phyloP scores from a whole-genome alignment of 129 eudicot genomes.

The carrot (Daucus carota) region DH1_v3.0 NC_030382.2:39107501-39108000 shows the following conservation, averaged over 20 bases:
- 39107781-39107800: not conserved
- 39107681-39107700: not conserved
- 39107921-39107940: slow-evolving; percentile 71
- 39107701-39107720: not conserved
- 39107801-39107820: not conserved
- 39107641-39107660: not conserved
- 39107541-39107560: not conserved
- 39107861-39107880: slow-evolving; percentile 48
- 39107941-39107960: slow-evolving; percentile 30
- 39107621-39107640: not conserved
- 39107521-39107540: not conserved
- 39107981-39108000: slow-evolving; percentile 49
- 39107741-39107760: not conserved
- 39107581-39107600: not conserved
- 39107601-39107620: not conserved
- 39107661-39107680: not conserved
- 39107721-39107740: not conserved
- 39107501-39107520: not conserved
- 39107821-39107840: slow-evolving; percentile 93
- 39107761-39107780: not conserved
- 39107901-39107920: slow-evolving; percentile 31
- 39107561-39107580: not conserved
- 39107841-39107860: slow-evolving; percentile 82
- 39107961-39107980: slow-evolving; percentile 36
- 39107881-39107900: slow-evolving; percentile 43